A percentile compares a stretch with the other conserved stretches of the same genome.
These are phyloP conservation scores for Alternaria longipes DNA, from an alignment of 2,329 filamentous ascomycete genomes.

Conservation along the genomic window DNA sequence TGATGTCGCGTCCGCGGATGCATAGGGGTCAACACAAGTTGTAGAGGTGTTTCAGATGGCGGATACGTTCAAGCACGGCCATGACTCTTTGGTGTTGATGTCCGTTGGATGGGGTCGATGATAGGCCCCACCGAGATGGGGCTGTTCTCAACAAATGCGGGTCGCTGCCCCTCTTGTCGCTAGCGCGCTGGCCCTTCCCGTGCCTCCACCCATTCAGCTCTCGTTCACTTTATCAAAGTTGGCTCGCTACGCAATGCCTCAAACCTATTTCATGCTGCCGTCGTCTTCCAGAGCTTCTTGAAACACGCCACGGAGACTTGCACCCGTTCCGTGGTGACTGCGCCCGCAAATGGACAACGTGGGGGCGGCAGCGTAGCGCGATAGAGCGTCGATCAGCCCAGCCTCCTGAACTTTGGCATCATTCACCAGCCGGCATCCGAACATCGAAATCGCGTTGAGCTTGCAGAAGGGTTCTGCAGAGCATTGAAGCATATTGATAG, in stretches of 20 bases:
- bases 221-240: neutral
- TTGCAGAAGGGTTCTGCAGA: neutral
- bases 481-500: neutral
- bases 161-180: neutral
- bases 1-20: neutral
- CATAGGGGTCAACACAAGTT: neutral
- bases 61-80: neutral
- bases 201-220: neutral
- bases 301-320: neutral
- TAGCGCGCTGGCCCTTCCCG: neutral
- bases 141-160: neutral
- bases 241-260: neutral
- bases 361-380: neutral
- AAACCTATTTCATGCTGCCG: neutral
- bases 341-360: neutral
- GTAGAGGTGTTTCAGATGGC: neutral
- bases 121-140: neutral
- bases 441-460: neutral
- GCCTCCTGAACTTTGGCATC: neutral
- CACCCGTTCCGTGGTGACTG: neutral
- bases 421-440: neutral
- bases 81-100: neutral
- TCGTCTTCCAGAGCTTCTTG: neutral
- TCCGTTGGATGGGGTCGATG: neutral
- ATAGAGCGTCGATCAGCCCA: neutral